A percentile compares a stretch with the other conserved stretches of the same genome.
These are phyloP conservation scores for Phytopythium montanum DNA, from an alignment of 352 stramenopile genomes.

Conservation along the genomic window DNA sequence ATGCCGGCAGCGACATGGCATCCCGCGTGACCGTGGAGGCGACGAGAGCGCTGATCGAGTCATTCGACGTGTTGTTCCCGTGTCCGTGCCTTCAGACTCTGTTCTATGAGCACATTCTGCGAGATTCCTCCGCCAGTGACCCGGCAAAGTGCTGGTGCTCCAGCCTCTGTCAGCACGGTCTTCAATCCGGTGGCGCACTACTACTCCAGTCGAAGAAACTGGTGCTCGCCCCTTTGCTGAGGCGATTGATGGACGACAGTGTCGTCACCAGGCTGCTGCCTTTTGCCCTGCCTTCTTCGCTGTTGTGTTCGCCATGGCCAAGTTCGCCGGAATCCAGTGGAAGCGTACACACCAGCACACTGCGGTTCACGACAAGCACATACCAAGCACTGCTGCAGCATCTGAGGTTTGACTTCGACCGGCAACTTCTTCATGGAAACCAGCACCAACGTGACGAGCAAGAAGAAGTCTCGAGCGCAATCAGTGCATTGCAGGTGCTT, in stretches of 20 bases:
- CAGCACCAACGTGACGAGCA: not conserved
- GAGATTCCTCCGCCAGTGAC: slow-evolving; percentile 9
- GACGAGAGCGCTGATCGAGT: slow-evolving; percentile 62
- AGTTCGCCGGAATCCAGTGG: not conserved
- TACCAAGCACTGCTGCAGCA: slow-evolving; percentile 18
- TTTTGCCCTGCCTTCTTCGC: not conserved
- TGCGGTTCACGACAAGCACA: slow-evolving; percentile 11
- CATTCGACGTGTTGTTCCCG: slow-evolving; percentile 88
- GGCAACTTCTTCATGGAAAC: not conserved
- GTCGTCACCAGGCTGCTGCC: slow-evolving; percentile 42
- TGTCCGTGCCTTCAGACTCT: slow-evolving; percentile 59
- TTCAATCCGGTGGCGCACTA: not conserved
- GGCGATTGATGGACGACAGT: slow-evolving; percentile 61
- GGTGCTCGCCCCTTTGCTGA: slow-evolving; percentile 56
- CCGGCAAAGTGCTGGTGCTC: not conserved
- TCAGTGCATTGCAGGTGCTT: not conserved
- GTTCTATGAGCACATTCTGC: slow-evolving; percentile 50
- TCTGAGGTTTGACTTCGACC: slow-evolving; percentile 15
- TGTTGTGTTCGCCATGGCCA: not conserved
- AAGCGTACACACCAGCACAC: not conserved
- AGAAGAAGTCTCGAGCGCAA: not conserved
- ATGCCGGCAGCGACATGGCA: slow-evolving; percentile 5
- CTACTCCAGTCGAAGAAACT: slow-evolving; percentile 26
- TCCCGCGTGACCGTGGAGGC: slow-evolving; percentile 26
- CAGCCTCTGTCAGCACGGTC: not conserved